These are phyloP conservation scores for Talaromyces marneffei DNA, from an alignment of 2,329 filamentous ascomycete genomes.

Conservation along the genomic window DNA sequence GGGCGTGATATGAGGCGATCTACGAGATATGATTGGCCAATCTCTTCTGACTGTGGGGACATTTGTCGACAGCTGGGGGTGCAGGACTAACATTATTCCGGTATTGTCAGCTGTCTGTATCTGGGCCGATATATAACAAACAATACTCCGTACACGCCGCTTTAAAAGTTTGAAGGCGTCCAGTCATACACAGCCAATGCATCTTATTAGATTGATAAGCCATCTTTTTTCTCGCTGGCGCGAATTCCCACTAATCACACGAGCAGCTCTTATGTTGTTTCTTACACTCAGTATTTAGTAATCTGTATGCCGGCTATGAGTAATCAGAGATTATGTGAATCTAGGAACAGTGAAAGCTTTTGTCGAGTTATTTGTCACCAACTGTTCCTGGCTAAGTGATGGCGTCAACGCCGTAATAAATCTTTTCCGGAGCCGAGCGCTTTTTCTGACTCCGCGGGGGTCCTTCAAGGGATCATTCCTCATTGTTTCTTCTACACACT, in stretches of 20 bases:
- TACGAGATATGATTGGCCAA: background rate
- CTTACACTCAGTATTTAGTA: background rate
- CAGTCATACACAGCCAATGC: background rate
- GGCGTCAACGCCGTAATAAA: conserved; percentile 17
- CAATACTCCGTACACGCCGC: too few relatives aligned
- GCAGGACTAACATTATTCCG: background rate
- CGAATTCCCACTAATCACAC: background rate
- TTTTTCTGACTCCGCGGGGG: background rate
- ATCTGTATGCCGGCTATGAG: background rate
- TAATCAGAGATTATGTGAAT: background rate
- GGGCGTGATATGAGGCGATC: background rate
- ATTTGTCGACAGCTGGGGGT: background rate
- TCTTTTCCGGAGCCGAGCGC: conserved; percentile 13
- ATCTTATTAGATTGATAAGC: conserved; percentile 16
- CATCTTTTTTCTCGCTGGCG: background rate
- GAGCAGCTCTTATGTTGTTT: background rate
- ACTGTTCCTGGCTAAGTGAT: background rate
- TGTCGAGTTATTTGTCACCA: background rate
- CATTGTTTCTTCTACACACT: background rate
- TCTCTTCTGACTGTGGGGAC: background rate
- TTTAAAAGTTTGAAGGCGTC: background rate
- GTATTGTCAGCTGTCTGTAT: background rate
- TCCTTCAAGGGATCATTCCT: background rate
- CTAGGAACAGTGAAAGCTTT: too few relatives aligned
- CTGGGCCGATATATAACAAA: background rate